These are phyloP conservation scores for Ganoderma boninense DNA, from an alignment of 1,284 basidiomycete species.

Conservation along the genomic window DNA sequence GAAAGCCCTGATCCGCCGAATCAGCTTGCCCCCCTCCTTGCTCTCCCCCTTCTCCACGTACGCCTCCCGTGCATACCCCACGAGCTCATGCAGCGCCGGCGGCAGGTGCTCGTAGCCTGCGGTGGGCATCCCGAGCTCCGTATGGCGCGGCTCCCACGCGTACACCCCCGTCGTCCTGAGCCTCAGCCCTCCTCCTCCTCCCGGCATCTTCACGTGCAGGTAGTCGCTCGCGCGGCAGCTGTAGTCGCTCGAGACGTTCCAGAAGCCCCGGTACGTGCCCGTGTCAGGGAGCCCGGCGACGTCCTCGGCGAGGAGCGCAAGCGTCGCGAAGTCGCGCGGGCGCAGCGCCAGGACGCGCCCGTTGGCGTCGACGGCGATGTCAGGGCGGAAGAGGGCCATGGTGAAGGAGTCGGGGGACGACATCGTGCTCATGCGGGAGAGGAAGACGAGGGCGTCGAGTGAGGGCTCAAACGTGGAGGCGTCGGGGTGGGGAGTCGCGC, in stretches of 20 bases:
- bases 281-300: not conserved
- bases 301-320: not conserved
- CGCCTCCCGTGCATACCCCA: not conserved
- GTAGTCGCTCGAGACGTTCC: not conserved
- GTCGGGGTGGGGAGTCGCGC: not conserved
- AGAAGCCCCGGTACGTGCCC: not conserved
- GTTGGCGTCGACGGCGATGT: not conserved
- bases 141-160: not conserved
- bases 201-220: not conserved
- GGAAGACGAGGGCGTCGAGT: not conserved
- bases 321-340: not conserved
- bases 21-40: not conserved
- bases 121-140: not conserved
- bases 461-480: not conserved
- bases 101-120: not conserved
- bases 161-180: not conserved
- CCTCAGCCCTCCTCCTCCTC: not conserved
- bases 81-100: slow-evolving; percentile 1
- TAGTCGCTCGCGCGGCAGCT: not conserved
- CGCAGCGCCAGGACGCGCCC: not conserved
- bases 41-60: not conserved
- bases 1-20: not conserved
- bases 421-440: not conserved
- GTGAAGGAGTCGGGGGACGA: not conserved
- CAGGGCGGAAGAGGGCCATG: not conserved